Evolutionary conservation across 129 eudicot species (phyloP).

Genomic region (Pulicaria dysenterica): DNA sequence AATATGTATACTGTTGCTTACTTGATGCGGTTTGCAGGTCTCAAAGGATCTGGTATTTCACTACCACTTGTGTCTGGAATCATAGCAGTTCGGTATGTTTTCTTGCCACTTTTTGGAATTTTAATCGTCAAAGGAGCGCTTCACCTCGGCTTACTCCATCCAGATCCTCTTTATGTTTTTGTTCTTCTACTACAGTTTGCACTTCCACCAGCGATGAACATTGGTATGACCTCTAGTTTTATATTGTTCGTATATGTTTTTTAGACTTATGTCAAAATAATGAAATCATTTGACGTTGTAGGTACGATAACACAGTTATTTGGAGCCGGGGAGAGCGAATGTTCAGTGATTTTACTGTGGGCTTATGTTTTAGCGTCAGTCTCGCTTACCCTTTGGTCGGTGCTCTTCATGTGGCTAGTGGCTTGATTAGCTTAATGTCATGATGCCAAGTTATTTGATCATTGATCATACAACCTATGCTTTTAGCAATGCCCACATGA

Average conservation of each 20-base stretch:
- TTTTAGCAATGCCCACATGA: no score
- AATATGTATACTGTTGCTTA: not conserved
- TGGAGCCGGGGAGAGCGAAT: slow-evolving; percentile 35
- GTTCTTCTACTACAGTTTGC: slow-evolving; percentile 47
- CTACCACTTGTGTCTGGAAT: slow-evolving; percentile 24
- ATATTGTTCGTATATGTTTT: no score
- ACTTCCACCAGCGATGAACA: slow-evolving; percentile 44
- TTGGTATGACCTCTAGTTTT: slow-evolving; percentile 26
- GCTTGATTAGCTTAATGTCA: slow-evolving; percentile 10
- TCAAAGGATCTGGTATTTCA: slow-evolving; percentile 34
- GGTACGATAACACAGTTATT: slow-evolving; percentile 22
- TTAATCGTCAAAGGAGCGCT: slow-evolving; percentile 37
- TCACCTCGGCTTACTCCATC: slow-evolving; percentile 23
- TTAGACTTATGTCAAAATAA: not conserved
- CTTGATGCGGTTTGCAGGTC: slow-evolving; percentile 23
- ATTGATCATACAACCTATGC: no score
- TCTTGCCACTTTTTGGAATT: slow-evolving; percentile 39
- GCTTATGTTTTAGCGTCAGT: not conserved
- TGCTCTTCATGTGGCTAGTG: slow-evolving; percentile 42
- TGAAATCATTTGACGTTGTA: slow-evolving; percentile 4
- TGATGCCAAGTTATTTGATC: no score
- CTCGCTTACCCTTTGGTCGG: slow-evolving; percentile 39
- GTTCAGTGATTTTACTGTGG: slow-evolving; percentile 45
- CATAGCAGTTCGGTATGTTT: slow-evolving; percentile 28
- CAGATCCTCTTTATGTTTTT: slow-evolving; percentile 47